Percentiles rank a stretch among this genome's conserved stretches.
phyloP scores from a whole-genome alignment of 805 yeast genomes.

The Diddensiella santjacobensis region DNA sequence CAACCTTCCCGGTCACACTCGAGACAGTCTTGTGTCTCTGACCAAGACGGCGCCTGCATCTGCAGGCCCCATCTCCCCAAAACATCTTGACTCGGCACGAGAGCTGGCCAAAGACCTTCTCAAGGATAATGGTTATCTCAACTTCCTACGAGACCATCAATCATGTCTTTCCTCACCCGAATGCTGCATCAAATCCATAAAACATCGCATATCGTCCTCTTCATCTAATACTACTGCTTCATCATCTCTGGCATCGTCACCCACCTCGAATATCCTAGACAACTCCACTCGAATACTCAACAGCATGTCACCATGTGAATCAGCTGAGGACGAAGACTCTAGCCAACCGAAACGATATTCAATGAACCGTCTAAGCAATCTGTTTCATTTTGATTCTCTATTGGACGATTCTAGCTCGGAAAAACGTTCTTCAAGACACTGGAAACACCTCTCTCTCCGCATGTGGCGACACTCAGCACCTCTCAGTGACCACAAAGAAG shows the following conservation, averaged over 20 bases:
- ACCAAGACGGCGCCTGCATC: constrained; percentile 3
- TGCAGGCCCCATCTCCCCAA: constrained; percentile 22
- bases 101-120: constrained; percentile 27
- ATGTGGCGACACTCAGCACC: not conserved
- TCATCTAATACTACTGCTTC: no score
- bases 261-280: no score
- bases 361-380: not conserved
- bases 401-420: not conserved
- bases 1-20: constrained; percentile 29
- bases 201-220: no score
- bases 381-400: constrained; percentile 1
- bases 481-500: not conserved
- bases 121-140: constrained; percentile 29
- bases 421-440: not conserved
- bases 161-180: no score
- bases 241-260: no score
- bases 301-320: no score
- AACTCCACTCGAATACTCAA: no score
- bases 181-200: no score
- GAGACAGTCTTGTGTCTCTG: constrained; percentile 24
- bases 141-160: constrained; percentile 23
- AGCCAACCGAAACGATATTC: not conserved
- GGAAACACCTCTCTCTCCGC: constrained; percentile 1
- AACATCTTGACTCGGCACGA: constrained; percentile 19
- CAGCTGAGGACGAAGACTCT: no score